Evolutionary conservation across 768 basidiomycete genomes (phyloP).

Genomic region (Lactarius psammicola): DNA sequence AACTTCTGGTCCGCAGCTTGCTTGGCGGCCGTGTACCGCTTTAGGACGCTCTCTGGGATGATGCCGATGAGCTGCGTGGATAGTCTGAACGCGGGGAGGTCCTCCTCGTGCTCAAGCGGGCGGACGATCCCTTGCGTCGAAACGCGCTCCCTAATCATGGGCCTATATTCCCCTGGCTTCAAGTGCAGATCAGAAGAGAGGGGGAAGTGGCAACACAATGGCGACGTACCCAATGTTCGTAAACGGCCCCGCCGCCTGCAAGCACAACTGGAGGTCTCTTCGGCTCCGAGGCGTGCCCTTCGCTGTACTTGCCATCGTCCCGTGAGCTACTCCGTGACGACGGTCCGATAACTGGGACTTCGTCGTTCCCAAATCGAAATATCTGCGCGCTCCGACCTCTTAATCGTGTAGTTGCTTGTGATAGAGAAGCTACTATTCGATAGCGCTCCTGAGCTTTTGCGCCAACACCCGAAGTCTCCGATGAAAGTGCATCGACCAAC

Average conservation of each 20-base stretch:
- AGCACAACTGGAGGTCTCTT: background rate
- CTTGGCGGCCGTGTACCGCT: conserved; percentile 68
- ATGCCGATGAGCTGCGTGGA: conserved; percentile 65
- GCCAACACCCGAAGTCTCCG: too few species aligned
- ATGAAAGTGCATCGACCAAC: background rate
- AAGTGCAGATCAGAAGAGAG: background rate
- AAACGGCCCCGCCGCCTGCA: background rate
- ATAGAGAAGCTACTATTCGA: background rate
- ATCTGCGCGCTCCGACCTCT: background rate
- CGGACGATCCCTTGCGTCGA: conserved; percentile 75
- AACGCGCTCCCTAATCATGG: conserved; percentile 92
- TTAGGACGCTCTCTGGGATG: conserved; percentile 68
- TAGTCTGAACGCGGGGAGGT: conserved; percentile 63
- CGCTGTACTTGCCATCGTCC: background rate
- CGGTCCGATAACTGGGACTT: too few species aligned
- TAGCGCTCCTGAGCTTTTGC: background rate
- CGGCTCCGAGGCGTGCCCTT: background rate
- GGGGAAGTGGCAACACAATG: background rate
- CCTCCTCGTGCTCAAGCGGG: conserved; percentile 66
- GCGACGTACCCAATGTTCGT: background rate
- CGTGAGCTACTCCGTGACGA: background rate
- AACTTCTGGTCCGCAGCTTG: conserved; percentile 66
- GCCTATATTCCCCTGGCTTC: conserved; percentile 42
- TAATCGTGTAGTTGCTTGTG: background rate
- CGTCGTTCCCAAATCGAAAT: background rate